Base-by-base conservation (phyloP, 2,329 filamentous ascomycete species). In the Clarireedia paspali region DNA sequence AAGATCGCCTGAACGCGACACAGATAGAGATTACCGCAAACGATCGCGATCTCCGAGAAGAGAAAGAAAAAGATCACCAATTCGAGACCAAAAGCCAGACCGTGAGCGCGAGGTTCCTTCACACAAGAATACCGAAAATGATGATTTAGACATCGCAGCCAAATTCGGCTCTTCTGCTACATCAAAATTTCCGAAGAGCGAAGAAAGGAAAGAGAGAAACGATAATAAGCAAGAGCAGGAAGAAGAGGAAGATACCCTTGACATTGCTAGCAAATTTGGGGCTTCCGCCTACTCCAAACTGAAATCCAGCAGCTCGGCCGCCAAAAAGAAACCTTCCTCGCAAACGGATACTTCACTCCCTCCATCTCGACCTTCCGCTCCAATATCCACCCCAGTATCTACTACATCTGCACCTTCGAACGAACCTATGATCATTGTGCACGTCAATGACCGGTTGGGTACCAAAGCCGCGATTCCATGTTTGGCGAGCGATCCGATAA, bases 391-490 rank as follows among this genome's bases (percentile, higher is more conserved):
- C 2, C 17, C 46, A 2, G 38, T 55, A 9, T 50, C 65, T 40
- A 50, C 61, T 14, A 51, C 62, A 20, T 62, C 64, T 40, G 55
- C 59, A 30, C 45, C 60, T 4, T 57, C 70, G 9, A 67, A 74
- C 6, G 87, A 95, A 68, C 86, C 90, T 56, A 95, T 96, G 87
- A 96, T 97, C 63, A 82, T 95, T 51, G 91, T 97, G 17, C 84
- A 92, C 66, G 84, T 97, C 68, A 97, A 97, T 70, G 92, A 97
- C 72, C 82, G 92, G n/a, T 76, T 97, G 38, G 92, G 92, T 12
- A 96, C 92, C n/a, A 96, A 96, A 68, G 89, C 91, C 15, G 87
- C 89, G 52, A 94, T 97, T 61, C 92, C 92, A 0, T 96, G 91
- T 70, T 77, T 96, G 56, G 85, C 89, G 0, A 87, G 84, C 3